A percentile compares a stretch with the other conserved stretches of the same genome.
phyloP scores from a whole-genome alignment of 2,329 filamentous ascomycete genomes.

The Sclerotinia trifoliorum region DNA sequence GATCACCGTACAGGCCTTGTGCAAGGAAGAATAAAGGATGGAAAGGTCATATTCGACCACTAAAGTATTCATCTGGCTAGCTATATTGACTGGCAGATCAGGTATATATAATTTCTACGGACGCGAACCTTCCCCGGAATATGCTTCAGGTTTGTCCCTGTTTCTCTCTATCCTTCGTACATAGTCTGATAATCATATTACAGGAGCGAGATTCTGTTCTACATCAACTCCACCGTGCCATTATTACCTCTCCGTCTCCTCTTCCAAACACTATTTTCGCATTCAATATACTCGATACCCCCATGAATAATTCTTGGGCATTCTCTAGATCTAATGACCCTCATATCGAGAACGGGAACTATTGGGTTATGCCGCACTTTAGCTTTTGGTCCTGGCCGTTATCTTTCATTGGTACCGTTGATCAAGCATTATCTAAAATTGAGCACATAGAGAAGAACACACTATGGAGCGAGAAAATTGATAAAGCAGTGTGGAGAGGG shows the following conservation, averaged over 20 bases:
- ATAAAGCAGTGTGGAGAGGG: conserved; percentile 51
- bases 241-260: conserved; percentile 48
- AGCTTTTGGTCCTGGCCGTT: conserved; percentile 55
- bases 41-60: conserved; percentile 39
- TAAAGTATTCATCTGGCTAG: background rate
- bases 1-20: conserved; percentile 44
- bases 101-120: conserved; percentile 48
- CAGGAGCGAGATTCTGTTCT: conserved; percentile 52
- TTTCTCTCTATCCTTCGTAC: background rate
- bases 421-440: conserved; percentile 44
- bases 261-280: conserved; percentile 53
- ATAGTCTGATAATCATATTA: conserved; percentile 26
- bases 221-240: conserved; percentile 53
- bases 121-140: conserved; percentile 44
- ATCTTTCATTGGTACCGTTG: conserved; percentile 49
- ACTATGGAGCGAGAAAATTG: conserved; percentile 42
- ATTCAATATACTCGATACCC: conserved; percentile 52
- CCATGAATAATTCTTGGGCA: conserved; percentile 46
- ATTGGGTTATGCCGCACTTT: conserved; percentile 57
- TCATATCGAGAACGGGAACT: conserved; percentile 37
- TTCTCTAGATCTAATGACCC: conserved; percentile 50
- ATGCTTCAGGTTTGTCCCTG: conserved; percentile 43
- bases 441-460: conserved; percentile 40
- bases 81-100: conserved; percentile 27
- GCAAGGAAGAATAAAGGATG: conserved; percentile 46